A percentile compares a stretch with the other conserved stretches of the same genome.
phyloP scores from a whole-genome alignment of 495 filamentous ascomycete genomes.

The Geopyxis carbonaria region DNA sequence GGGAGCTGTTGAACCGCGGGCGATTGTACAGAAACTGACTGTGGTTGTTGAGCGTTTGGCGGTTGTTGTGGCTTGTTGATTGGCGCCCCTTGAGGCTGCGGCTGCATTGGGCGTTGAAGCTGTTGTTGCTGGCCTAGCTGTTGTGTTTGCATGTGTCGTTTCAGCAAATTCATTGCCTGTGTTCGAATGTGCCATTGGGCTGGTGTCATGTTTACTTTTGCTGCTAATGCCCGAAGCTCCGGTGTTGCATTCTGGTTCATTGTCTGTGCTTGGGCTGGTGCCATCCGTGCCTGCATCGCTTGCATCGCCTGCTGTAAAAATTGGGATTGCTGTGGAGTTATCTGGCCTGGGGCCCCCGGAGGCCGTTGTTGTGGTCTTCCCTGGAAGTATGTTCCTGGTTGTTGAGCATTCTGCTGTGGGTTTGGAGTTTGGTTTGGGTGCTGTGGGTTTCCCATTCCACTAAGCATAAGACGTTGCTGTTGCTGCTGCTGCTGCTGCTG shows the following conservation, averaged over 20 bases:
- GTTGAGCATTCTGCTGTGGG: not conserved
- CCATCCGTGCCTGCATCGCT: not conserved
- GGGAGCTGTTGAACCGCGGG: too few species aligned
- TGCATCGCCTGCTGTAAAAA: constrained; percentile 1
- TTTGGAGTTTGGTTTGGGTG: not conserved
- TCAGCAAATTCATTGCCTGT: not conserved
- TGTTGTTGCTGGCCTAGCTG: not conserved
- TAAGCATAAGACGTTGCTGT: not conserved
- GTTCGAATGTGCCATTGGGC: constrained; percentile 1
- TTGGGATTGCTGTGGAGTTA: not conserved
- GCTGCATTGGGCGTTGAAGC: too few species aligned
- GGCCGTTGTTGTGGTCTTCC: not conserved
- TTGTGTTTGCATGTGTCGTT: not conserved
- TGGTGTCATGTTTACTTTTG: not conserved
- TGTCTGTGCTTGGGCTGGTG: not conserved
- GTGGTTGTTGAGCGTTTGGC: not conserved
- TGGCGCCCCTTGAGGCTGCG: too few species aligned
- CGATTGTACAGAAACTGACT: not conserved
- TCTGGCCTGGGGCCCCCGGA: not conserved
- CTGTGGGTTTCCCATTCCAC: too few species aligned
- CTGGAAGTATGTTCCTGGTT: not conserved
- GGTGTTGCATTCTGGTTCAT: constrained; percentile 1
- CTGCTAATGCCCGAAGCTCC: not conserved
- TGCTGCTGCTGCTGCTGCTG: not conserved
- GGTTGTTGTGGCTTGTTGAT: not conserved